Evolutionary conservation across 1,139 yeast genomes (phyloP).

Genomic region (Nematodospora anomalae): DNA sequence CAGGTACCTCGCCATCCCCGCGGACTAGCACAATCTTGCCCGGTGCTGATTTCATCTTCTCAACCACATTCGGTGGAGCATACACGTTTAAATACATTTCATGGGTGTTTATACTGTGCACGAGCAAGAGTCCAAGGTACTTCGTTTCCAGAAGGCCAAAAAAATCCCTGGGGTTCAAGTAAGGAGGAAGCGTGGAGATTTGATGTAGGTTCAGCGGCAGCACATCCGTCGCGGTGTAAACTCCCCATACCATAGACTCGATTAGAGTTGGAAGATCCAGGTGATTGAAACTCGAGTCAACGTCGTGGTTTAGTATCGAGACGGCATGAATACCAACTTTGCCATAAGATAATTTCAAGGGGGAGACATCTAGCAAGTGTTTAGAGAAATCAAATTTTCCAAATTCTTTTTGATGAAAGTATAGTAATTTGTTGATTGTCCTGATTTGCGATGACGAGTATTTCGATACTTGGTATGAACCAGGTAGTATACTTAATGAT

Average conservation of each 20-base stretch:
- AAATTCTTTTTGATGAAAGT: constrained; percentile 46
- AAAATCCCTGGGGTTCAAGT: constrained; percentile 6
- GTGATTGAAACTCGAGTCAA: constrained; percentile 24
- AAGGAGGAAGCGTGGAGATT: constrained; percentile 2
- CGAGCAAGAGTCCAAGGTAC: constrained; percentile 47
- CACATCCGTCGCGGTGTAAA: constrained; percentile 26
- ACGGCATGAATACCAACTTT: constrained; percentile 38
- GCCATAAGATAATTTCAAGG: constrained; percentile 47
- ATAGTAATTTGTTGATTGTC: constrained; percentile 48
- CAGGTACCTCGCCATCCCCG: constrained; percentile 61
- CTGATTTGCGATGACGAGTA: constrained; percentile 55
- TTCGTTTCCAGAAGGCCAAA: constrained; percentile 1
- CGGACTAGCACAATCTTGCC: constrained; percentile 51
- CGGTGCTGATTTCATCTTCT: constrained; percentile 15
- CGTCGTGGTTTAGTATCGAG: constrained; percentile 35
- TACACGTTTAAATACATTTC: constrained; percentile 53
- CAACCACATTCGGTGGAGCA: constrained; percentile 40
- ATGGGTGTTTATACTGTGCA: constrained; percentile 60
- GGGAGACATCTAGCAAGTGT: constrained; percentile 50
- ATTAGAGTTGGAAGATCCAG: constrained; percentile 44
- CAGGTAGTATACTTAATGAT: constrained; percentile 24
- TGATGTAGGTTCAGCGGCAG: constrained; percentile 1
- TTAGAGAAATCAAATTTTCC: constrained; percentile 42
- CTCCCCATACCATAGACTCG: constrained; percentile 56
- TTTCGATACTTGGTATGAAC: constrained; percentile 31